A percentile compares a stretch with the other conserved stretches of the same genome.
Evolutionary conservation across 352 stramenopile species (phyloP).

Genomic region (Phytophthora sp.): DNA sequence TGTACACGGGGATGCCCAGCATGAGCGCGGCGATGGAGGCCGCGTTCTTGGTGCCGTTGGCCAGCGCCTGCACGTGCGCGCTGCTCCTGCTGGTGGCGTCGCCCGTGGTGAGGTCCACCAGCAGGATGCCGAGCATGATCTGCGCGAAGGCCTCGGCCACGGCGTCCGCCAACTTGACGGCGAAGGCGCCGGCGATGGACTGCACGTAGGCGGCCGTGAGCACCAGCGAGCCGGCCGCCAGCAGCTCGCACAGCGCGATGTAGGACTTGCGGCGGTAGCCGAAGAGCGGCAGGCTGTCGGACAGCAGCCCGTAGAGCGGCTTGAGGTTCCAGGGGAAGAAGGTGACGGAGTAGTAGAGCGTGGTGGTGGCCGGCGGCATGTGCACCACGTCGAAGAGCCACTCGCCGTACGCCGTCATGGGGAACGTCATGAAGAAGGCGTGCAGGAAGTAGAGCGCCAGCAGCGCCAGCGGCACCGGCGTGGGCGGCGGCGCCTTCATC

Average conservation of each 20-base stretch:
- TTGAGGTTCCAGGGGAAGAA: slow-evolving; percentile 91
- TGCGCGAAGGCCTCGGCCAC: slow-evolving; percentile 80
- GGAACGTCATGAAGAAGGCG: slow-evolving; percentile 78
- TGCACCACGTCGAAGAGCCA: slow-evolving; percentile 82
- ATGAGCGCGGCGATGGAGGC: slow-evolving; percentile 69
- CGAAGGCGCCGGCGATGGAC: slow-evolving; percentile 65
- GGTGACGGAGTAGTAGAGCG: slow-evolving; percentile 81
- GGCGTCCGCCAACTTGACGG: slow-evolving; percentile 72
- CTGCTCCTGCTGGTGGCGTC: slow-evolving; percentile 66
- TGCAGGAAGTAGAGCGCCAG: slow-evolving; percentile 84
- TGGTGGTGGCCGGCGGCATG: slow-evolving; percentile 79
- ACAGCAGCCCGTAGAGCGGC: slow-evolving; percentile 80
- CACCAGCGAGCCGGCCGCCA: slow-evolving; percentile 59
- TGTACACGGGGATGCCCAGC: slow-evolving; percentile 72
- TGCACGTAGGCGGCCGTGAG: slow-evolving; percentile 58
- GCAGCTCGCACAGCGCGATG: slow-evolving; percentile 75
- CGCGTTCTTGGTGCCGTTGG: slow-evolving; percentile 71
- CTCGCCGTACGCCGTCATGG: slow-evolving; percentile 74
- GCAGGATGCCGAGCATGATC: slow-evolving; percentile 82
- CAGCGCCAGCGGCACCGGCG: slow-evolving; percentile 45
- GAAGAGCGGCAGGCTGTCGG: slow-evolving; percentile 73
- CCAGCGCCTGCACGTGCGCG: slow-evolving; percentile 67
- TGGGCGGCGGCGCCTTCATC: slow-evolving; percentile 2
- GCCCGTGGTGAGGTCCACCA: slow-evolving; percentile 64
- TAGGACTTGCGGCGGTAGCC: slow-evolving; percentile 86